phyloP scores from a whole-genome alignment of 129 eudicot genomes.

The Arctium lappa region DNA sequence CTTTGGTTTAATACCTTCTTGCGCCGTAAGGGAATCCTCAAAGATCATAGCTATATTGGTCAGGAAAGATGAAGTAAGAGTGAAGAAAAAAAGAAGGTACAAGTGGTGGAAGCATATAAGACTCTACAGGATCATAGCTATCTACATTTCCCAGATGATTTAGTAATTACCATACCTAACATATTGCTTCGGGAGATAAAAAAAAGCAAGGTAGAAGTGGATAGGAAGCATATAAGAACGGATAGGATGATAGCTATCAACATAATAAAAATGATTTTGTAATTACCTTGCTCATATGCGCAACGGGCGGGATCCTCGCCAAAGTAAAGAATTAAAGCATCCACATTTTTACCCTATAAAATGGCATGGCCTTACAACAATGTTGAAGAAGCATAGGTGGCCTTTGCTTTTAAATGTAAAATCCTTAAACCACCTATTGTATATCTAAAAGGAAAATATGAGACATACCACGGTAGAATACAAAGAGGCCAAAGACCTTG shows the following conservation, averaged over 20 bases:
- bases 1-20: too few relatives aligned
- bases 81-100: too few relatives aligned
- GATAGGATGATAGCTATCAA: not conserved
- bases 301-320: slow-evolving; percentile 95
- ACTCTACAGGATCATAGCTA: not conserved
- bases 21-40: too few relatives aligned
- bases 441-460: not conserved
- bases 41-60: too few relatives aligned
- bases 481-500: slow-evolving; percentile 74
- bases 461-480: slow-evolving; percentile 77
- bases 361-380: not conserved
- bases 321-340: slow-evolving; percentile 76
- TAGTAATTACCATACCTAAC: not conserved
- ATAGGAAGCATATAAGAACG: not conserved
- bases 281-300: slow-evolving; percentile 86
- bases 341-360: slow-evolving; percentile 81
- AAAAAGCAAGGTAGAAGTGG: not conserved
- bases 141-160: not conserved
- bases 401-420: not conserved
- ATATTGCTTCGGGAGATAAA: not conserved
- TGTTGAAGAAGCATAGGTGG: not conserved
- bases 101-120: too few relatives aligned
- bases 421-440: not conserved
- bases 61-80: too few relatives aligned
- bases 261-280: not conserved